These are phyloP conservation scores for Arctostaphylos glauca DNA, from an alignment of 148 eudicot species.

Conservation along the genomic window DNA sequence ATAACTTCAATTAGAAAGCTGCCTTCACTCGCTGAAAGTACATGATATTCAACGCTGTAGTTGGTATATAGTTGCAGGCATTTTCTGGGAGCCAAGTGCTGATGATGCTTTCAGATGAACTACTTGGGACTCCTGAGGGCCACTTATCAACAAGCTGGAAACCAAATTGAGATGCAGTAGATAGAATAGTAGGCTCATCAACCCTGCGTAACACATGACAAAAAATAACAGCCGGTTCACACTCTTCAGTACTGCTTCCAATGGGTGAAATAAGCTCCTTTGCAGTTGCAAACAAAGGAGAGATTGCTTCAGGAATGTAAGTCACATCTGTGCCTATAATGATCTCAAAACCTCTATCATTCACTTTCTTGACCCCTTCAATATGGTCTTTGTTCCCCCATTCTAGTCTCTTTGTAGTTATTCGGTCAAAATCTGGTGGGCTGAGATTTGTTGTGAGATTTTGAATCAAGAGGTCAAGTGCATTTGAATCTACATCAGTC, in stretches of 20 bases:
- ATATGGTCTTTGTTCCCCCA: conserved; percentile 80
- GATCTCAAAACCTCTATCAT: conserved; percentile 56
- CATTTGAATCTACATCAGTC: conserved; percentile 74
- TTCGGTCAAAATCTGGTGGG: conserved; percentile 22
- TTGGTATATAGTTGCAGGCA: conserved; percentile 37
- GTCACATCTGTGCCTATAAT: conserved; percentile 93
- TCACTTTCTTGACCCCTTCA: conserved; percentile 42
- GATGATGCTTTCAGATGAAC: conserved; percentile 31
- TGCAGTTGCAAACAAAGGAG: conserved; percentile 80
- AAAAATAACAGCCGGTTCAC: conserved; percentile 50
- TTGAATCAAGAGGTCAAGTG: conserved; percentile 49
- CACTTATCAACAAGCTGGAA: conserved; percentile 73
- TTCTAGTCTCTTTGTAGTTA: conserved; percentile 41
- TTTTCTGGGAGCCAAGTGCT: conserved; percentile 49
- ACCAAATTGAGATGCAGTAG: conserved; percentile 65
- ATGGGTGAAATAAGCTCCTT: conserved; percentile 48
- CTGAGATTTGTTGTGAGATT: conserved; percentile 56
- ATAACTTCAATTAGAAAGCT: background rate
- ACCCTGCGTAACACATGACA: conserved; percentile 85
- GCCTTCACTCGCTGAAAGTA: conserved; percentile 39
- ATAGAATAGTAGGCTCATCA: conserved; percentile 74
- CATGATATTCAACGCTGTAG: conserved; percentile 72
- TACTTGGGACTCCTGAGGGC: conserved; percentile 36
- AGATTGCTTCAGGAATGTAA: conserved; percentile 61
- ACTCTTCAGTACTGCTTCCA: background rate